phyloP scores from a whole-genome alignment of 208 protist species.

The Kentomonas sorsogonicus region DNA sequence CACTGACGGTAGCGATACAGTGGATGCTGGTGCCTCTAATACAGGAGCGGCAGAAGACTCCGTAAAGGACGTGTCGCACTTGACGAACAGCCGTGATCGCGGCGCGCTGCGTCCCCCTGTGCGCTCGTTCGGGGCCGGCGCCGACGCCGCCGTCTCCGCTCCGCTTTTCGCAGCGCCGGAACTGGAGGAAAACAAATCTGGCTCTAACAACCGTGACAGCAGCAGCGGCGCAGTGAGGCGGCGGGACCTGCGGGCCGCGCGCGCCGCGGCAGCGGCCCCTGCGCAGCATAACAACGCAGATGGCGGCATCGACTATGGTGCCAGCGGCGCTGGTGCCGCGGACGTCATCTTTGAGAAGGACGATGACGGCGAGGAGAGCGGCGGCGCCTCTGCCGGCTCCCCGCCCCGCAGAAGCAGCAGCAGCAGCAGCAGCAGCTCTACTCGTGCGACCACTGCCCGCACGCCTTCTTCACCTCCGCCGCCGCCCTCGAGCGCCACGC shows the following conservation, averaged over 20 bases:
- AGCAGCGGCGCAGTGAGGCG: background rate
- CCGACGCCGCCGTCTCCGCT: background rate
- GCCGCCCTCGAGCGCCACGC: constrained; percentile 51
- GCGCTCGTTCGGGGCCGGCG: background rate
- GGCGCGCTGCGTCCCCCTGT: background rate
- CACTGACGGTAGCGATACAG: constrained; percentile 5
- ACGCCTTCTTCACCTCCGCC: constrained; percentile 39
- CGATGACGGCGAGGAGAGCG: constrained; percentile 13
- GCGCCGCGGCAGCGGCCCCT: too few species aligned
- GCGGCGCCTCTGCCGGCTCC: constrained; percentile 24
- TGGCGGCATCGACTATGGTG: background rate
- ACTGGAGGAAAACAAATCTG: too few species aligned
- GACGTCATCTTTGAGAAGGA: too few species aligned
- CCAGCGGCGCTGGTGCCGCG: constrained; percentile 17
- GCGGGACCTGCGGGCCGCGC: too few species aligned
- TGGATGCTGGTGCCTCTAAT: constrained; percentile 9
- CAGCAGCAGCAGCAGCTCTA: constrained; percentile 31
- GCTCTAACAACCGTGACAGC: constrained; percentile 11
- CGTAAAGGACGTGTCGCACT: background rate
- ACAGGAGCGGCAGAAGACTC: too few species aligned
- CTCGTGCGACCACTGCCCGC: constrained; percentile 70
- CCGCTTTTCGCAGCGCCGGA: too few species aligned
- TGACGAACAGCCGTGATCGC: too few species aligned
- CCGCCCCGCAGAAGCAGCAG: constrained; percentile 23
- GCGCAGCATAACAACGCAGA: too few species aligned